Evolutionary conservation across 177 flowering plant genomes (phyloP), one percentile per base, ranked within the genome.

Genomic region (Vitis hybrid): DNA sequence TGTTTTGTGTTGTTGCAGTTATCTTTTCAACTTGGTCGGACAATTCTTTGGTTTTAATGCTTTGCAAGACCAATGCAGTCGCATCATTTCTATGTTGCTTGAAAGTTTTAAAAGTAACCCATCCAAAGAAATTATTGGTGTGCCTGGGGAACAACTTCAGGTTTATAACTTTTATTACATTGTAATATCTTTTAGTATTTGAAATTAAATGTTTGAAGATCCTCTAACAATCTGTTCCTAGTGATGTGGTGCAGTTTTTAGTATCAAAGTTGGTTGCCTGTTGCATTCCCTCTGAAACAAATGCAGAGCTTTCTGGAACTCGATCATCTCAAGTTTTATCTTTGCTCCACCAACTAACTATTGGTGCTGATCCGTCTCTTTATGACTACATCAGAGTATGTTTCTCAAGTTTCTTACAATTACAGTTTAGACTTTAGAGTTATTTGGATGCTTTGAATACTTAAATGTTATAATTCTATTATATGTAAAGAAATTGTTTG

Each of bases 91-190:
- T 30, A 74, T 69, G 46, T 78, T 93, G 78, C 83, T 93, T 15
- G 74, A 76, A 66, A 73, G 77, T 60, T 86, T 84, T 64, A 82
- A 81, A 72, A 70, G 46, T 64, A 84, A 72, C 62, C 83, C 83
- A 62, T 73, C 86, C 50, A 79, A 73, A 55, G 91, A 84, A 73
- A 69, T 69, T 51, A 72, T 63, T 14, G 66, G 63, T 66, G 83
- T 86, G 49, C 85, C 91, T 5, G 97, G 98, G 11, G 90, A 95
- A 78, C 98, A 93, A 68, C 89, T 95, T 64, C 96, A 89, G 93
- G 97, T 95, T 65, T 50, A 51, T 63, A 14, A 68, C 46, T 27
- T 68, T 35, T 30, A 5, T 48, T 54, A 46, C 59, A 52, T 60
- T 11, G 56, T 13, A 50, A 54, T 58, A 49, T 21, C 18, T 51